Evolutionary conservation across 177 flowering plant genomes (phyloP).

Genomic region (Vitis hybrid): DNA sequence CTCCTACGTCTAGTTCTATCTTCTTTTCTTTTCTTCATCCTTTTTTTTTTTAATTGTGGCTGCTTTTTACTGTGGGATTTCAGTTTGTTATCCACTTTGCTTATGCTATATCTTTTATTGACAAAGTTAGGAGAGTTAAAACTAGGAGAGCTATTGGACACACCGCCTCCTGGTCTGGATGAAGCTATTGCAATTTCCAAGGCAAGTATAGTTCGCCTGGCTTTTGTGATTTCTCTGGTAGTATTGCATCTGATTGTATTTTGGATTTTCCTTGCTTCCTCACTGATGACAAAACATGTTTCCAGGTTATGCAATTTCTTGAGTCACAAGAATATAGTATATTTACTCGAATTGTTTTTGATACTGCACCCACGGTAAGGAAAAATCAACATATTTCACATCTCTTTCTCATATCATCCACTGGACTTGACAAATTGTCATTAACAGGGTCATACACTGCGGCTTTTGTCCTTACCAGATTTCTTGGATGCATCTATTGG

Average conservation of each 20-base stretch:
- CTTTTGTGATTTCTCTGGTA: constrained; percentile 4
- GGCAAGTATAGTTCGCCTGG: constrained; percentile 32
- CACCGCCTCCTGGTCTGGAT: constrained; percentile 98
- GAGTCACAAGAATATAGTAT: constrained; percentile 78
- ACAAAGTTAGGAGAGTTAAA: constrained; percentile 83
- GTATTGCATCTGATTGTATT: not conserved
- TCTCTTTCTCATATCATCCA: constrained; percentile 1
- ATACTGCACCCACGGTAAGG: constrained; percentile 98
- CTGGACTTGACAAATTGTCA: constrained; percentile 4
- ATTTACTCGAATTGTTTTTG: constrained; percentile 90
- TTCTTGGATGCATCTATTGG: constrained; percentile 98
- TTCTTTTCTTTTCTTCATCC: not conserved
- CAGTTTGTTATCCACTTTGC: not conserved
- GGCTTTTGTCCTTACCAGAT: constrained; percentile 96
- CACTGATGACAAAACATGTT: constrained; percentile 7
- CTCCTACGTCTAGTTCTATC: not conserved
- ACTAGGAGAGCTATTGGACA: constrained; percentile 89
- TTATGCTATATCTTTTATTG: constrained; percentile 5
- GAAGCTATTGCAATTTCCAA: constrained; percentile 98
- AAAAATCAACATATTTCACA: not conserved
- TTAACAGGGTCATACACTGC: constrained; percentile 87
- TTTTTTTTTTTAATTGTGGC: not conserved
- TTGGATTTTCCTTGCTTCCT: constrained; percentile 2
- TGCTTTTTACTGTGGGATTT: not conserved
- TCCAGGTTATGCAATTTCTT: constrained; percentile 90